Percentiles rank a stretch among this genome's conserved stretches.
Evolutionary conservation across 768 basidiomycete species (phyloP).

Genomic region (Pilatotrama ljubarskyi): DNA sequence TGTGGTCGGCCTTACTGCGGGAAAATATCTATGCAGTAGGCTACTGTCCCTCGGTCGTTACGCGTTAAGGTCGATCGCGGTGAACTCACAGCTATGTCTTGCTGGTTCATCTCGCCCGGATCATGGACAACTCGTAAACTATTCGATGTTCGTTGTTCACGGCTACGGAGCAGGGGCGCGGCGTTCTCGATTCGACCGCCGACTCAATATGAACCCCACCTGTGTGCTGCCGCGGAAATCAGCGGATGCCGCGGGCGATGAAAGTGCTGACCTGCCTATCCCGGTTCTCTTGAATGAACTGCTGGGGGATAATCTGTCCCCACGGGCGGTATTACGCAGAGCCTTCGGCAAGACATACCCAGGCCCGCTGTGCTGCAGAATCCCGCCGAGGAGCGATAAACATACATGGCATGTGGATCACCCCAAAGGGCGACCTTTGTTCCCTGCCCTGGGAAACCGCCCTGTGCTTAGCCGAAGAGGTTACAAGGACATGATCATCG

Average conservation of each 20-base stretch:
- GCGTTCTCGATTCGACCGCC: neutral
- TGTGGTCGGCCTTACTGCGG: no score
- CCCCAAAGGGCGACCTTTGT: neutral
- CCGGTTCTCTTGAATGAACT: neutral
- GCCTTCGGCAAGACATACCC: neutral
- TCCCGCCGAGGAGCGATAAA: neutral
- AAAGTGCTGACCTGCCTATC: constrained; percentile 7
- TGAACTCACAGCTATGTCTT: no score
- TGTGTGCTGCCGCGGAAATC: constrained; percentile 4
- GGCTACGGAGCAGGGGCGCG: no score
- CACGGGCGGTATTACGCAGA: neutral
- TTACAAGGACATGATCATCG: neutral
- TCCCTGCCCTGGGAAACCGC: neutral
- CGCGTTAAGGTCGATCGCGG: no score
- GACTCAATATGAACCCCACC: neutral
- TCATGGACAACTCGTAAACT: no score
- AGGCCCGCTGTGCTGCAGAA: neutral
- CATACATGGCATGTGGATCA: neutral
- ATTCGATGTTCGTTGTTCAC: no score
- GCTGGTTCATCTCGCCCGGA: no score
- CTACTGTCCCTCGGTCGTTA: no score
- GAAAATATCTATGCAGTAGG: no score
- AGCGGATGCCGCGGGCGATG: neutral
- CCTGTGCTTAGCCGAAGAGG: neutral
- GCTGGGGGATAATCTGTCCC: neutral